A percentile compares a stretch with the other conserved stretches of the same genome.
Conservation (phyloP, 371 early-diverging fungal species). For the Mucor lusitanicus region DNA sequence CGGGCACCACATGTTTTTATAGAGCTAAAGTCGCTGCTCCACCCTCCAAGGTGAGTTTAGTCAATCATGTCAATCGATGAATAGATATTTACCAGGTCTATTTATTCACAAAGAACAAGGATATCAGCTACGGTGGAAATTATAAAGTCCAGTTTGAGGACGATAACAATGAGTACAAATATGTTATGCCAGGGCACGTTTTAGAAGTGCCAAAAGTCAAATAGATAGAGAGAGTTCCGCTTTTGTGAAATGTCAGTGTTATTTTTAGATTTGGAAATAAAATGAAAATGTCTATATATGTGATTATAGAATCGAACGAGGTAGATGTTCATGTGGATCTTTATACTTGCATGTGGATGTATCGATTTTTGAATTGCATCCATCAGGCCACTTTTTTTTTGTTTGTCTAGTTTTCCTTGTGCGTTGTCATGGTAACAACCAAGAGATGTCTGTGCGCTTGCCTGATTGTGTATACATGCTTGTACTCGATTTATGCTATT, state of each 20-base stretch:
- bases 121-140: constrained; percentile 23
- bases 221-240: constrained; percentile 11
- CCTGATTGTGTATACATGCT: background rate
- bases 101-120: constrained; percentile 37
- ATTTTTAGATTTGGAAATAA: background rate
- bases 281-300: background rate
- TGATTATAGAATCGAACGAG: background rate
- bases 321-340: background rate
- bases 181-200: constrained; percentile 52
- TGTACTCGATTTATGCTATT: background rate
- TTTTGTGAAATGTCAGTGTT: background rate
- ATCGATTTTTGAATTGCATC: background rate
- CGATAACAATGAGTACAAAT: constrained; percentile 59
- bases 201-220: constrained; percentile 64
- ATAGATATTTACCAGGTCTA: background rate
- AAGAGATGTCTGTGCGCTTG: background rate
- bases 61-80: background rate
- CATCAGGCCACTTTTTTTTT: background rate
- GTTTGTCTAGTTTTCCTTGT: background rate
- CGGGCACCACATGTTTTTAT: constrained; percentile 86
- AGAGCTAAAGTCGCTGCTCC: constrained; percentile 71
- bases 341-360: background rate
- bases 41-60: constrained; percentile 63
- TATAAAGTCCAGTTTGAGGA: constrained; percentile 72
- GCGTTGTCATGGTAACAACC: background rate